phyloP scores from a whole-genome alignment of 257 asterid genomes.

The Jacaranda copaia region DNA sequence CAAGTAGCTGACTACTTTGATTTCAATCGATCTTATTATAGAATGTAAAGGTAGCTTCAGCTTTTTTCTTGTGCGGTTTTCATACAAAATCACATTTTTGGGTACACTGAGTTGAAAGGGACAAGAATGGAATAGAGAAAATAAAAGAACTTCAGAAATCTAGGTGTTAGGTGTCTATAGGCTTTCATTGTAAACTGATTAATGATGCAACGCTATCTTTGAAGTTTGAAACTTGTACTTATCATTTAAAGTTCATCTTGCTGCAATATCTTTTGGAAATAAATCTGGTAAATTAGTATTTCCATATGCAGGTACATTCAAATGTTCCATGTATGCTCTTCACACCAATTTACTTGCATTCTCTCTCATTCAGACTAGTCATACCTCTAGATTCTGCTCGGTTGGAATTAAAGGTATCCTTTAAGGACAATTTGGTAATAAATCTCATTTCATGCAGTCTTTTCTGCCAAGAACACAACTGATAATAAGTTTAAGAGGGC shows the following conservation, averaged over 20 bases:
- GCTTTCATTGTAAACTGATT: too few species aligned
- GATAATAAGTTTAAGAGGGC: too few species aligned
- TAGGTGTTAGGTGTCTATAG: background rate
- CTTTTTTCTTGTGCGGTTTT: conserved; percentile 2
- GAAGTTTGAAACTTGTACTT: too few species aligned
- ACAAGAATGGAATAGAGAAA: background rate
- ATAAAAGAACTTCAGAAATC: background rate
- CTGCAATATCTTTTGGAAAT: background rate
- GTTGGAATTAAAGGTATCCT: conserved; percentile 86
- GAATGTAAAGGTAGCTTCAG: background rate
- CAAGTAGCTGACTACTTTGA: background rate
- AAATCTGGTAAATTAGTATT: conserved; percentile 2
- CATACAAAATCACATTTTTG: background rate
- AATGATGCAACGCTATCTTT: too few species aligned
- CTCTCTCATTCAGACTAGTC: conserved; percentile 97
- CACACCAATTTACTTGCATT: conserved; percentile 96
- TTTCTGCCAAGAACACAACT: background rate
- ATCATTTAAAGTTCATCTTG: too few species aligned
- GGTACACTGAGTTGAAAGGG: background rate
- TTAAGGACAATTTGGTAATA: conserved; percentile 10
- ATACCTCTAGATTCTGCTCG: conserved; percentile 97
- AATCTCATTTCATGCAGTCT: conserved; percentile 8
- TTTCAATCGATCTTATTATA: conserved; percentile 16
- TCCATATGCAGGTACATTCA: conserved; percentile 83
- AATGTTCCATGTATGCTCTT: conserved; percentile 99